Evolutionary conservation across 805 yeast species (phyloP), one percentile per base, ranked within the genome.

Genomic region (Ascoidea asiatica): DNA sequence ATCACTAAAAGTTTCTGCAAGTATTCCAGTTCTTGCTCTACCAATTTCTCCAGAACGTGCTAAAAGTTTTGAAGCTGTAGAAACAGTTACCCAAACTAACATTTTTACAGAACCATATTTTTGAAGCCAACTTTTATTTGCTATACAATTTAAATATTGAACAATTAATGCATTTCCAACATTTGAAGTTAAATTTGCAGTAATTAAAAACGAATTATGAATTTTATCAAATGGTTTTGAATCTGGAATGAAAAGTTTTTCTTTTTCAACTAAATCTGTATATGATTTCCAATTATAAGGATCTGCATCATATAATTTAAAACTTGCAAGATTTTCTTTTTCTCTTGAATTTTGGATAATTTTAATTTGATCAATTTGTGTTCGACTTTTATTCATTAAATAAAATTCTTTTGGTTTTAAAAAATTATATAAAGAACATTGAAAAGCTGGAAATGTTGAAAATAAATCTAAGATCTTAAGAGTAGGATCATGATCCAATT

Each of bases 281-380:
- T 70, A 86, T 1, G 87, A 66, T 4, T 60, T 60, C 95, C 95
- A 86, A 15, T 72, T 61, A 56, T 72, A 82, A 4, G 92, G 89
- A 53, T 80, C 79, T 23, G 33, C 33, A 7, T 6, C 6, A 23
- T 23, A 23, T 23, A 11, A 7, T 23, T 23, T 11, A 11, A 7
- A 23, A 7, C 11, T 23, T 23, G 33, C 33, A 6, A 23, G 11
- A n/a, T n/a, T n/a, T n/a, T n/a, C n/a, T n/a, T n/a, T n/a, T n/a
- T n/a, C n/a, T n/a, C n/a, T n/a, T n/a, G n/a, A n/a, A n/a, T n/a
- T n/a, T n/a, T n/a, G n/a, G n/a, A n/a, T n/a, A n/a, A n/a, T n/a
- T n/a, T n/a, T n/a, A n/a, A n/a, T n/a, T n/a, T n/a, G n/a, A n/a
- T n/a, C n/a, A n/a, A n/a, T n/a, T n/a, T n/a, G n/a, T n/a, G n/a